Evolutionary conservation across 495 filamentous ascomycete species (phyloP), one percentile per base, ranked within the genome.

Genomic region (Sabuloglossum arenarium): DNA sequence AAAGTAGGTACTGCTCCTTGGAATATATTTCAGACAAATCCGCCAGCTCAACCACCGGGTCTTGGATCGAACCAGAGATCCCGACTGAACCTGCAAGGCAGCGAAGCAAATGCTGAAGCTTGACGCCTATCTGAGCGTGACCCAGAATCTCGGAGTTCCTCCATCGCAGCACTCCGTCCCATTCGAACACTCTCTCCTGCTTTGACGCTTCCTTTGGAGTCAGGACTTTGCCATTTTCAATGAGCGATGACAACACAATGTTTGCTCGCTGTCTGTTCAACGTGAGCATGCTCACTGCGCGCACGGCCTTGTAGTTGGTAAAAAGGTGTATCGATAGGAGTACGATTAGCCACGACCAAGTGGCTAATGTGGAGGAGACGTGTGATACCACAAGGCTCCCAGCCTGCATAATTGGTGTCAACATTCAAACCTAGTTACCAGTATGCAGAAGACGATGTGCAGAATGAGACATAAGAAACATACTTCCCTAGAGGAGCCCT

Each of bases 261-360:
- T 83, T 89, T 0, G 88, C 81, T 24, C 90, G 77, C 66, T 96
- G 90, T 31, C 86, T 73, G 70, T 94, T 96, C 16, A 96, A 72
- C n/a, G 79, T 87, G 16, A 76, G 75, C 79, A 96, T 84, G 64
- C 78, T 78, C 11, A 97, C 90, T 45, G 84, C 72, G 59, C 81
- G 76, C 23, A 97, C 89, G 21, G 89, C 90, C 37, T 75, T 72
- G 67, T 93, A 90, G 68, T 96, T 98, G 51, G 80, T 84, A 55
- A 71, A 70, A 31, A 96, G 74, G 65, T 96, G 90, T 19, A 85
- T 64, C 19, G 75, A 69, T 16, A 94, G 74, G 16, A 98, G 75
- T 11, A 78, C 46, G 3, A 89, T 62, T 60, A 95, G 79, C 31
- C 78, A 71, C n/a, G 72, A 64, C 85, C 86, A 93, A 8, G 89